Percentiles rank a stretch among this genome's conserved stretches.
Evolutionary conservation across 371 early-diverging fungal genomes (phyloP).

Genomic region (Parasitella parasitica): DNA sequence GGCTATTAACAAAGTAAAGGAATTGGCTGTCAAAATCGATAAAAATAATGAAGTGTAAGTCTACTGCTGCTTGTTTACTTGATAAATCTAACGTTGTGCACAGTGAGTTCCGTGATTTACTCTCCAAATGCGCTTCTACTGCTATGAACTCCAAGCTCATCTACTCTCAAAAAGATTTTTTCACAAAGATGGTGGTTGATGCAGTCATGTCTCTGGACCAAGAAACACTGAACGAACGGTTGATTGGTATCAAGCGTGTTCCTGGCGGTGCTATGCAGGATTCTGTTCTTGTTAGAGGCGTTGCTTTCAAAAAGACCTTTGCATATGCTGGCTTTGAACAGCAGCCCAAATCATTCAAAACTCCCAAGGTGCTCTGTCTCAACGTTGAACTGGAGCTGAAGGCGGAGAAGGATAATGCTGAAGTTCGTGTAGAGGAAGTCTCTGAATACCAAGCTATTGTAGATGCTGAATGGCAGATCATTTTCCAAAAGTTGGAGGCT

Average conservation of each 20-base stretch:
- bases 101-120: constrained; percentile 85
- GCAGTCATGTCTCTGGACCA: constrained; percentile 94
- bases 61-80: neutral
- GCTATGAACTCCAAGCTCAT: constrained; percentile 99
- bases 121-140: constrained; percentile 97
- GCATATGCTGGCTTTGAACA: constrained; percentile 99
- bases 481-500: constrained; percentile 98
- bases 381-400: constrained; percentile 99
- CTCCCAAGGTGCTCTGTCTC: constrained; percentile 94
- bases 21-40: constrained; percentile 79
- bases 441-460: constrained; percentile 99
- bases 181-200: constrained; percentile 99
- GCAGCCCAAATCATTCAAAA: constrained; percentile 96
- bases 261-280: constrained; percentile 99
- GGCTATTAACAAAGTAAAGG: constrained; percentile 86
- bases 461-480: constrained; percentile 99
- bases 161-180: constrained; percentile 96
- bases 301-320: constrained; percentile 99
- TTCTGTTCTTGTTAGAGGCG: constrained; percentile 95
- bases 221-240: constrained; percentile 86
- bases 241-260: constrained; percentile 98
- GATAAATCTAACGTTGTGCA: too few relatives aligned
- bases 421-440: constrained; percentile 96
- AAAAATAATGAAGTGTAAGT: constrained; percentile 71
- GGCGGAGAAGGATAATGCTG: constrained; percentile 99